Conservation (phyloP, 179 eudicot species). For the Carnegiea gigantea region DNA sequence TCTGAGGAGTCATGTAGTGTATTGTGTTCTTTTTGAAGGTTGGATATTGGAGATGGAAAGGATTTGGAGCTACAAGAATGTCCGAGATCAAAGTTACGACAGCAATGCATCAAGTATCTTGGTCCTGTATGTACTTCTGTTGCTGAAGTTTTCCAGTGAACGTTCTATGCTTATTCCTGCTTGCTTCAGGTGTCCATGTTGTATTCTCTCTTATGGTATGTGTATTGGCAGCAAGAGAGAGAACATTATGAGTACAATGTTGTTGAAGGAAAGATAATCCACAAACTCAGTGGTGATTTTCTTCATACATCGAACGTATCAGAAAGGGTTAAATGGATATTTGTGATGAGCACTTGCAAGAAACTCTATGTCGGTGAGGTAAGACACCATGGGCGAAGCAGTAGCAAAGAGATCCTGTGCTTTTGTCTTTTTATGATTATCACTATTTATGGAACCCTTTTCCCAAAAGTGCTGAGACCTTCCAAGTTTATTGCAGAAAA, state of each 20-base stretch:
- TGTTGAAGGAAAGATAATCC: conserved; percentile 60
- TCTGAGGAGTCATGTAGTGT: background rate
- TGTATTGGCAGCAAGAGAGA: conserved; percentile 72
- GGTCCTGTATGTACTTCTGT: conserved; percentile 74
- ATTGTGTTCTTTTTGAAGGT: conserved; percentile 44
- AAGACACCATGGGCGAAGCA: conserved; percentile 20
- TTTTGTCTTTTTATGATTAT: background rate
- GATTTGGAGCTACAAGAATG: conserved; percentile 71
- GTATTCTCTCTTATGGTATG: conserved; percentile 1
- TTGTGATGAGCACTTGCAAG: conserved; percentile 90
- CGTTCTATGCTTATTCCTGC: background rate
- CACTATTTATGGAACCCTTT: background rate
- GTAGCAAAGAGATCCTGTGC: background rate
- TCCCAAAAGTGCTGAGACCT: conserved; percentile 8
- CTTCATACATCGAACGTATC: conserved; percentile 56
- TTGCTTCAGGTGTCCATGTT: background rate
- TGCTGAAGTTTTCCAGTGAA: conserved; percentile 14
- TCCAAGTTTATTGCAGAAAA: conserved; percentile 55
- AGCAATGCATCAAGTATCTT: conserved; percentile 84
- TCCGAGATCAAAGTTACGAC: conserved; percentile 66
- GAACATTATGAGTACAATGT: conserved; percentile 63
- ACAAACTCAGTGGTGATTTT: conserved; percentile 45
- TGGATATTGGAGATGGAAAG: conserved; percentile 93
- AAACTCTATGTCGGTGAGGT: conserved; percentile 83
- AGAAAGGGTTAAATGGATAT: conserved; percentile 69